Evolutionary conservation across 2,329 filamentous ascomycete species (phyloP).

Genomic region (Neofusicoccum sp.): DNA sequence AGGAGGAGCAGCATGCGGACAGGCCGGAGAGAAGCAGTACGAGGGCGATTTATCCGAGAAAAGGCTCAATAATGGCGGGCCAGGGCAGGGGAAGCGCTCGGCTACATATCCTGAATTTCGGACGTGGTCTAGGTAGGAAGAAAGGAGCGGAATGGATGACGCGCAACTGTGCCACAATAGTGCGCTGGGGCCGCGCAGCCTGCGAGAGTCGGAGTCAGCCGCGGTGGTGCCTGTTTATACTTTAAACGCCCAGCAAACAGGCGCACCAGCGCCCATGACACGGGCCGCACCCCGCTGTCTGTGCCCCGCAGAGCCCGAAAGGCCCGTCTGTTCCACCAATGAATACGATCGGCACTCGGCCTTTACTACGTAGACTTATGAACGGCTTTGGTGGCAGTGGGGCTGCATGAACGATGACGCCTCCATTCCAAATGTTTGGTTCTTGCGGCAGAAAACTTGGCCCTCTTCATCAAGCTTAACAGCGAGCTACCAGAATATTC

Average conservation of each 20-base stretch:
- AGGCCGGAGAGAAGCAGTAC: not conserved
- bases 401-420: too few species aligned
- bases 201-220: not conserved
- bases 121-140: not conserved
- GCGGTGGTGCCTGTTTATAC: not conserved
- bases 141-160: too few species aligned
- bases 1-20: not conserved
- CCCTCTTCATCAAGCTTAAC: too few species aligned
- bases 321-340: not conserved
- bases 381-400: too few species aligned
- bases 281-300: slow-evolving; percentile 1
- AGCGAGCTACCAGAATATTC: too few species aligned
- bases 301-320: not conserved
- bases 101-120: not conserved
- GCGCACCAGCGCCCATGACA: not conserved
- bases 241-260: not conserved
- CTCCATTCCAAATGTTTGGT: too few species aligned
- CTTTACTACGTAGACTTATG: too few species aligned
- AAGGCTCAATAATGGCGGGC: not conserved
- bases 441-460: too few species aligned
- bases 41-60: slow-evolving; percentile 1
- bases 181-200: not conserved
- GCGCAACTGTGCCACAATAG: not conserved
- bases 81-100: slow-evolving; percentile 1
- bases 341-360: not conserved